Conservation (phyloP, 225 moss, liverwort and hornwort species). For the Climacium dendroides region DNA sequence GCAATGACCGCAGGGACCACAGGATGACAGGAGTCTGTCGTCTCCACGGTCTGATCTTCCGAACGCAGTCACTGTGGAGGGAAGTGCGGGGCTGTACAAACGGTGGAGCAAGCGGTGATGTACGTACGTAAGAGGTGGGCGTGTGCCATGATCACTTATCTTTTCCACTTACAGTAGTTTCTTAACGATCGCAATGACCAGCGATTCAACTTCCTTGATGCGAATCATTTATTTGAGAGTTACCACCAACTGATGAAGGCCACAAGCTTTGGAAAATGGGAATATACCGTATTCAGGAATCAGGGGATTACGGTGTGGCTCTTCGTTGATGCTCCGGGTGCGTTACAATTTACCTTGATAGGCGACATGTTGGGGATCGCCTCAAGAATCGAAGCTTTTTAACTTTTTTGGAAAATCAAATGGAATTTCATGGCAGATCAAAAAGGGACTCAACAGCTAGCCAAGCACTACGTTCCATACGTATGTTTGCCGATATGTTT, state of each 20-base stretch:
- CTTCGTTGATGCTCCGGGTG: background rate
- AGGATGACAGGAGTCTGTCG: background rate
- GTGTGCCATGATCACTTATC: background rate
- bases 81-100: background rate
- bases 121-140: background rate
- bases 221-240: background rate
- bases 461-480: background rate
- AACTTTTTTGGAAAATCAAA: background rate
- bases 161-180: background rate
- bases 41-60: background rate
- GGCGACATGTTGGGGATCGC: background rate
- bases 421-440: background rate
- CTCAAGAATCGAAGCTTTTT: background rate
- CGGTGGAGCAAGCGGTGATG: background rate
- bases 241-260: background rate
- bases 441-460: background rate
- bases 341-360: background rate
- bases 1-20: background rate
- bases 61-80: background rate
- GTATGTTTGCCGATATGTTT: background rate
- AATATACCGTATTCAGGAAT: background rate
- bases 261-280: background rate
- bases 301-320: background rate
- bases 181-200: background rate
- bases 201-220: background rate